A percentile compares a stretch with the other conserved stretches of the same genome.
Evolutionary conservation across 768 basidiomycete species (phyloP).

Genomic region (Lactifluus echinatus): DNA sequence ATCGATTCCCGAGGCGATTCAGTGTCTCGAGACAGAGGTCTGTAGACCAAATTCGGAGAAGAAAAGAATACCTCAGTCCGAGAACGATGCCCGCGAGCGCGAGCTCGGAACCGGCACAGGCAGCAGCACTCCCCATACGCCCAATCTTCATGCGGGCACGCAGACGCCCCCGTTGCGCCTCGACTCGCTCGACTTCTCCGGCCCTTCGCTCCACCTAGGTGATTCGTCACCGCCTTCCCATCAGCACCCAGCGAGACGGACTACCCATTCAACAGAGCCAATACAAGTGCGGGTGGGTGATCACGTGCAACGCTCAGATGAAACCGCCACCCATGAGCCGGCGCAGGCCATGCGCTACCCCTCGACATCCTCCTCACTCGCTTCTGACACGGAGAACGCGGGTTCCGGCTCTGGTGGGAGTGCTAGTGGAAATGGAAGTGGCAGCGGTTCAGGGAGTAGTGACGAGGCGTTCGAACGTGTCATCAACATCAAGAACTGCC

Average conservation of each 20-base stretch:
- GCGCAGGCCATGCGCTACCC: conserved; percentile 19
- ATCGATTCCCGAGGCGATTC: conserved; percentile 69
- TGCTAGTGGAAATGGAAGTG: background rate
- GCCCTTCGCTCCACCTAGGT: conserved; percentile 34
- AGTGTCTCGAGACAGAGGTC: conserved; percentile 79
- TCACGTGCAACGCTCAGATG: background rate
- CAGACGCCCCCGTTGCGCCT: conserved; percentile 29
- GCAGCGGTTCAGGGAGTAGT: conserved; percentile 3
- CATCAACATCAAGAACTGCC: conserved; percentile 93
- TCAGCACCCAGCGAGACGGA: background rate
- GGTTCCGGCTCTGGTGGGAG: conserved; percentile 21
- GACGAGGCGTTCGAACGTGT: conserved; percentile 62
- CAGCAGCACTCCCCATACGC: conserved; percentile 47
- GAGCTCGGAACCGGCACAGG: conserved; percentile 24
- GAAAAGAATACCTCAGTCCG: conserved; percentile 49
- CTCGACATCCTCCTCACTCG: conserved; percentile 32
- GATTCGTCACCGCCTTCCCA: conserved; percentile 13
- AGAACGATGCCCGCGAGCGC: conserved; percentile 25
- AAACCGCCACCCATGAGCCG: background rate
- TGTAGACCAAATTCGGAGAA: conserved; percentile 65
- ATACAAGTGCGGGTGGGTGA: background rate
- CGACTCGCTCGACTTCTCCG: conserved; percentile 55
- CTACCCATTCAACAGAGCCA: background rate
- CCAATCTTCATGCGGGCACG: conserved; percentile 36
- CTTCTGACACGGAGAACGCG: conserved; percentile 39